Conservation (phyloP, 768 basidiomycete species). For the Suillus luteus region DNA sequence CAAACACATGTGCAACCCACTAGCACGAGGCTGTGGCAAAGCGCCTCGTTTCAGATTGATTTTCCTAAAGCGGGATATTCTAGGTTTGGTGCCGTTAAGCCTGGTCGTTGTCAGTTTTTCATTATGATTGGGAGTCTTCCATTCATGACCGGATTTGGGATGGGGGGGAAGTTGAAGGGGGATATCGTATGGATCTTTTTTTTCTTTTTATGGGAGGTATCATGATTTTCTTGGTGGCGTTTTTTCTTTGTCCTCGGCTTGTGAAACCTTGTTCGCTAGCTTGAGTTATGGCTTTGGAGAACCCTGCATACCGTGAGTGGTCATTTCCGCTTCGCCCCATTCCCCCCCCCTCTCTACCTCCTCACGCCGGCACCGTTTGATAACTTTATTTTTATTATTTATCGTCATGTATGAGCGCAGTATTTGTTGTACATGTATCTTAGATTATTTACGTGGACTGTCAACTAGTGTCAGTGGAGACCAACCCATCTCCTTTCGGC, state of each 20-base stretch:
- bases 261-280: not conserved
- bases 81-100: constrained; percentile 1
- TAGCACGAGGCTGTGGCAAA: not conserved
- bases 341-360: too few species aligned
- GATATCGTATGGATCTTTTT: not conserved
- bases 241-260: constrained; percentile 2
- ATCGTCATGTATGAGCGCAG: too few species aligned
- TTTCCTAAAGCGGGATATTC: not conserved
- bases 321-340: not conserved
- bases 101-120: not conserved
- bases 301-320: not conserved
- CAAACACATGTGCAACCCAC: not conserved
- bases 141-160: not conserved
- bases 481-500: too few species aligned
- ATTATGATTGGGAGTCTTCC: constrained; percentile 2
- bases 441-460: too few species aligned
- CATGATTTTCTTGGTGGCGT: constrained; percentile 1
- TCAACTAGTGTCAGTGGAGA: too few species aligned
- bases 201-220: constrained; percentile 2
- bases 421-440: too few species aligned
- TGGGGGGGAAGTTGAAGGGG: not conserved
- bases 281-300: not conserved
- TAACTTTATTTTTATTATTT: too few species aligned
- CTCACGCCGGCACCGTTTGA: too few species aligned
- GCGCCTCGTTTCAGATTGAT: constrained; percentile 4